Evolutionary conservation across 75 land plant species (phyloP).

Genomic region (Picea glauca): DNA sequence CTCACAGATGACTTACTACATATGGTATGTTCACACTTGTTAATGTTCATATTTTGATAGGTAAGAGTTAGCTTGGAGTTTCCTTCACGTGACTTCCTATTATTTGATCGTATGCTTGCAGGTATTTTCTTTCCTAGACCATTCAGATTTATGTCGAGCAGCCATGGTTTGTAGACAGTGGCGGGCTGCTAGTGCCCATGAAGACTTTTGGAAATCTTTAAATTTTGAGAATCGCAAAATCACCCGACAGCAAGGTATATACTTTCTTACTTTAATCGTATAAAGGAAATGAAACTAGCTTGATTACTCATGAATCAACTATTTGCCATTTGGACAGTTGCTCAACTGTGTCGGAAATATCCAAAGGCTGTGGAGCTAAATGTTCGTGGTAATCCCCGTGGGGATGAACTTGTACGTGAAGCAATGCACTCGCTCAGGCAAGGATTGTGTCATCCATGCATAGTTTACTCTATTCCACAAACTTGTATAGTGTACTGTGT

Average conservation of each 20-base stretch:
- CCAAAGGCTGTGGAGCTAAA: slow-evolving; percentile 10
- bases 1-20: slow-evolving; percentile 93
- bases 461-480: too few species aligned
- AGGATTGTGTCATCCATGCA: neutral
- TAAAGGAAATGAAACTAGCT: too few species aligned
- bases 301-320: neutral
- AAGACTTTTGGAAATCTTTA: slow-evolving; percentile 95
- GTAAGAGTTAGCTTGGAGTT: too few species aligned
- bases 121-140: slow-evolving; percentile 94
- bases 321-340: neutral
- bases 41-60: too few species aligned
- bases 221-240: slow-evolving; percentile 74
- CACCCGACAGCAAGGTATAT: slow-evolving; percentile 58
- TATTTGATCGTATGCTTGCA: slow-evolving; percentile 14
- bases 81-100: too few species aligned
- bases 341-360: slow-evolving; percentile 4
- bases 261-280: too few species aligned
- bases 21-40: slow-evolving; percentile 47
- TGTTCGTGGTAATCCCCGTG: neutral
- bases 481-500: too few species aligned
- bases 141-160: slow-evolving; percentile 70
- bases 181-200: slow-evolving; percentile 87
- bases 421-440: slow-evolving; percentile 8
- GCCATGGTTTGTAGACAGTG: slow-evolving; percentile 93
- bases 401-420: slow-evolving; percentile 11